Evolutionary conservation across 306 rosid species (phyloP).

Genomic region (Quercus aquifolioides): DNA sequence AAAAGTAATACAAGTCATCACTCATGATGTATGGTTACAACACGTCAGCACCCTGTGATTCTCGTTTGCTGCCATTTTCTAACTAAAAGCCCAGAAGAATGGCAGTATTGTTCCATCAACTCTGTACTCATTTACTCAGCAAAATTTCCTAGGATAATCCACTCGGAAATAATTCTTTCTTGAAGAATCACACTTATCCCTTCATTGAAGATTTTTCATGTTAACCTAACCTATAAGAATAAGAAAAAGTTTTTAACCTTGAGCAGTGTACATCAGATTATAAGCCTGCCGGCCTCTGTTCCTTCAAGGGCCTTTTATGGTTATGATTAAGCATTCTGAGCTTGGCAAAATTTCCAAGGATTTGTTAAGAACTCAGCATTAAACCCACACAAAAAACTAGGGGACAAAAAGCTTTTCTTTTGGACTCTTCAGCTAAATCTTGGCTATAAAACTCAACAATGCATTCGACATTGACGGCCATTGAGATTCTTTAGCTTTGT

Average conservation of each 20-base stretch:
- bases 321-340: slow-evolving; percentile 7
- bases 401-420: not conserved
- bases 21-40: not conserved
- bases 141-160: slow-evolving; percentile 11
- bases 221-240: slow-evolving; percentile 10
- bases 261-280: slow-evolving; percentile 19
- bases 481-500: slow-evolving; percentile 71
- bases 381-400: slow-evolving; percentile 9
- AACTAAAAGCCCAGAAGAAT: not conserved
- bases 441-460: slow-evolving; percentile 37
- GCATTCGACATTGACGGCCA: slow-evolving; percentile 59
- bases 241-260: slow-evolving; percentile 24
- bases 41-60: not conserved
- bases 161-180: not conserved
- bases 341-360: slow-evolving; percentile 11
- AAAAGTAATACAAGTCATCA: not conserved
- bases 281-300: slow-evolving; percentile 1
- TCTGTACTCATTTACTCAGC: not conserved
- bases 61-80: slow-evolving; percentile 1
- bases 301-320: slow-evolving; percentile 9
- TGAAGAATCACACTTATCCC: not conserved
- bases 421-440: not conserved
- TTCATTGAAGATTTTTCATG: slow-evolving; percentile 1
- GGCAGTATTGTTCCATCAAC: not conserved
- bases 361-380: slow-evolving; percentile 14